Conservation (phyloP, 371 early-diverging fungal species). For the Mortierella polycephala region DNA sequence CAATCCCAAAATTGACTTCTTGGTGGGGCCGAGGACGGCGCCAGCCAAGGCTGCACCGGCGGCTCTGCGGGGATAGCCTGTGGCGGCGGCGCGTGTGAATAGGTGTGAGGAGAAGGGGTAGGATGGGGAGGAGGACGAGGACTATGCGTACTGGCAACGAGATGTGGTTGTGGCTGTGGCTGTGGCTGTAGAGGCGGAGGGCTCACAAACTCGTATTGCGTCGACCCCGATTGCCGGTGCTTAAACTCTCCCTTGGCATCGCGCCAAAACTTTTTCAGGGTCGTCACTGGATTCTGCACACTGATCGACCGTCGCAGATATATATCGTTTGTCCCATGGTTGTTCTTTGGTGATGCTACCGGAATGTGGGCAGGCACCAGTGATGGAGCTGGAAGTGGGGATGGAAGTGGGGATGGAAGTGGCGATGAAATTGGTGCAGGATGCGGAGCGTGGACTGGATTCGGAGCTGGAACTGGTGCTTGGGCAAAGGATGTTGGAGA, state of each 20-base stretch:
- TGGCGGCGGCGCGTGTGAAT: not conserved
- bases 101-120: conserved; percentile 8
- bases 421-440: not conserved
- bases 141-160: not conserved
- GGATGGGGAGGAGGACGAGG: not conserved
- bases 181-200: conserved; percentile 14
- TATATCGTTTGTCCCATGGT: conserved; percentile 23
- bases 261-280: conserved; percentile 37
- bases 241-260: conserved; percentile 28
- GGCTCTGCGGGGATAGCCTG: not conserved
- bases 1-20: not conserved
- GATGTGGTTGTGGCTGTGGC: not conserved
- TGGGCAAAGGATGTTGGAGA: not conserved
- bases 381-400: not conserved
- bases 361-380: not conserved
- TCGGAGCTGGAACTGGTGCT: not conserved
- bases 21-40: conserved; percentile 9
- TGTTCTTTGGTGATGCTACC: conserved; percentile 13
- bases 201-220: conserved; percentile 20
- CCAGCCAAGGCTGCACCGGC: not conserved
- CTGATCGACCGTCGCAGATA: conserved; percentile 24
- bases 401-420: not conserved
- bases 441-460: too few relatives aligned
- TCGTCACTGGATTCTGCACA: conserved; percentile 21
- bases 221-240: not conserved